Evolutionary conservation across 2,329 filamentous ascomycete species (phyloP).

Genomic region (Cadophora sp.): DNA sequence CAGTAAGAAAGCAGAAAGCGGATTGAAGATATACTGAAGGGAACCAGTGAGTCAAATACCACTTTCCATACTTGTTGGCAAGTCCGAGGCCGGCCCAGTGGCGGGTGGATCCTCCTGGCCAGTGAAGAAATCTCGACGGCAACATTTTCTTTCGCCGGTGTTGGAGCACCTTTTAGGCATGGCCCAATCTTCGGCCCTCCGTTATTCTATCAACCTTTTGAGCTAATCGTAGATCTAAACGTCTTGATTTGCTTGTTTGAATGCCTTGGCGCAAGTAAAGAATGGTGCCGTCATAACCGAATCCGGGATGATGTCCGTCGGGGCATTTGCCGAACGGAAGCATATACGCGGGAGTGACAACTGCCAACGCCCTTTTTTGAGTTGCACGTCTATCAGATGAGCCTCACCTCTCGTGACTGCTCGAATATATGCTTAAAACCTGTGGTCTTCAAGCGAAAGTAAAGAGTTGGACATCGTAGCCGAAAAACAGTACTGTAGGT

Average conservation of each 20-base stretch:
- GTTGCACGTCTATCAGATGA: background rate
- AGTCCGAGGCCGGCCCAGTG: constrained; percentile 10
- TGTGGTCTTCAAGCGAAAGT: background rate
- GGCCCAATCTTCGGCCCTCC: constrained; percentile 21
- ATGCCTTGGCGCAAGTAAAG: constrained; percentile 5
- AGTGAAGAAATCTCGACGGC: constrained; percentile 9
- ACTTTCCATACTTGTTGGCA: background rate
- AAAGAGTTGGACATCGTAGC: too few species aligned
- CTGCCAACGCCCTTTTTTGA: background rate
- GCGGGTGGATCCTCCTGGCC: background rate
- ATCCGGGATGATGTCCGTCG: constrained; percentile 3
- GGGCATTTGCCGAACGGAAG: constrained; percentile 1
- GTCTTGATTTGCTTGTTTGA: constrained; percentile 26
- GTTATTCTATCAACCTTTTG: constrained; percentile 8
- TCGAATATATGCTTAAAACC: background rate
- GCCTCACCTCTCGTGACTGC: background rate
- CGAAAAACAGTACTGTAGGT: too few species aligned
- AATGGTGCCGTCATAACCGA: constrained; percentile 19
- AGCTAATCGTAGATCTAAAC: constrained; percentile 15
- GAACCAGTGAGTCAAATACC: constrained; percentile 12
- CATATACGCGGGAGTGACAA: background rate
- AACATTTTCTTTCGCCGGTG: constrained; percentile 13
- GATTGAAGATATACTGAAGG: constrained; percentile 15
- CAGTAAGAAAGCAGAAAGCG: background rate
- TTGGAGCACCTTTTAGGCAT: background rate